phyloP scores from a whole-genome alignment of 2,329 filamentous ascomycete species.

The Cercospora zeae-maydis region DNA sequence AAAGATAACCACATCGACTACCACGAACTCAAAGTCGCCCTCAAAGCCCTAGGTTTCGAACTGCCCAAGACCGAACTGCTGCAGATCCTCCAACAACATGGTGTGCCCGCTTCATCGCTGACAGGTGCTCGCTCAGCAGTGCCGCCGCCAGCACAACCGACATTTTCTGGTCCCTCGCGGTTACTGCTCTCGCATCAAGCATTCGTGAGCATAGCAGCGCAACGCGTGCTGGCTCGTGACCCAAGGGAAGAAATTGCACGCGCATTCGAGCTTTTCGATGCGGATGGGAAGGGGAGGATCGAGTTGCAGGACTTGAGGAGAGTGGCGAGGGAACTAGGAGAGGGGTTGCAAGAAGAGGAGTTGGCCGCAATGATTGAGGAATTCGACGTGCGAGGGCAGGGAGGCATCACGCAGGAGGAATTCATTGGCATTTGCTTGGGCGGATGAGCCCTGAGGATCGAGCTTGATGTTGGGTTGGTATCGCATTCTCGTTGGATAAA shows the following conservation, averaged over 20 bases:
- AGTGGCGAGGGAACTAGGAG: constrained; percentile 85
- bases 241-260: constrained; percentile 86
- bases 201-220: constrained; percentile 71
- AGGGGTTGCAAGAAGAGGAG: constrained; percentile 89
- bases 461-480: neutral
- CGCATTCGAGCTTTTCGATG: constrained; percentile 91
- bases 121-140: constrained; percentile 38
- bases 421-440: constrained; percentile 65
- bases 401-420: constrained; percentile 63
- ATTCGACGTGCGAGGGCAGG: constrained; percentile 91
- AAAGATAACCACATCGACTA: constrained; percentile 93
- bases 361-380: constrained; percentile 95
- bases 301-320: constrained; percentile 81
- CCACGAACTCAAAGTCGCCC: constrained; percentile 94
- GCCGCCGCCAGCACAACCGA: constrained; percentile 25
- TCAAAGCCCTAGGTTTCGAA: constrained; percentile 93
- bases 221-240: constrained; percentile 76
- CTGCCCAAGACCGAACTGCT: constrained; percentile 82
- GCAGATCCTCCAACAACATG: constrained; percentile 74
- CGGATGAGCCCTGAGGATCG: constrained; percentile 11
- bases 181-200: constrained; percentile 69
- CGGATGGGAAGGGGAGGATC: constrained; percentile 86
- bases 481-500: neutral
- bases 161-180: constrained; percentile 49
- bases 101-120: constrained; percentile 52